These are phyloP conservation scores for Thymus mandschuricus DNA, from an alignment of 257 asterid species.

Conservation along the genomic window DNA sequence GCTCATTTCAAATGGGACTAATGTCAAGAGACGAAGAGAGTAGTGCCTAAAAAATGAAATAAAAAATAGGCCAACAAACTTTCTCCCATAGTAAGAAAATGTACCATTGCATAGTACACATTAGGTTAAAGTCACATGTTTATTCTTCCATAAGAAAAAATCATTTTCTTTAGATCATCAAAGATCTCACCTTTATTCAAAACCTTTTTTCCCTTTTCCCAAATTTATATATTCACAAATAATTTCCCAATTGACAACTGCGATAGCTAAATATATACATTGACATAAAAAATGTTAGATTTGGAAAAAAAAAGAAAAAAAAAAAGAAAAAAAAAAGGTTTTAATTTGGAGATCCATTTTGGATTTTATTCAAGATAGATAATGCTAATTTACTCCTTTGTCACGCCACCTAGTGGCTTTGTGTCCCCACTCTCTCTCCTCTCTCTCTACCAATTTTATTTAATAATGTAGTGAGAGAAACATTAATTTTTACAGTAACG, in stretches of 20 bases:
- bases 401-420: conserved; percentile 18
- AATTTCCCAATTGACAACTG: neutral
- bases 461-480: neutral
- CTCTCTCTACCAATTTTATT: neutral
- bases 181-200: neutral
- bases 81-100: neutral
- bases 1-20: too few relatives aligned
- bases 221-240: neutral
- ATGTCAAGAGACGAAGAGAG: too few relatives aligned
- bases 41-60: too few relatives aligned
- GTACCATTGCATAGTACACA: neutral
- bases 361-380: conserved; percentile 26
- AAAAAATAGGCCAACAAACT: neutral
- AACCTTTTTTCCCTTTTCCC: neutral
- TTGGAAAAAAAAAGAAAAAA: neutral
- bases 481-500: neutral
- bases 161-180: neutral
- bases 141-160: neutral
- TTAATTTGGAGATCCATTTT: conserved; percentile 22
- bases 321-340: neutral
- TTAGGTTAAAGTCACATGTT: conserved; percentile 26
- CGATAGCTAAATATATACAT: neutral
- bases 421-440: neutral
- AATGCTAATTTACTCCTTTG: conserved; percentile 31
- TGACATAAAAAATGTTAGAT: too few relatives aligned